Percentiles rank a stretch among this genome's conserved stretches.
These are phyloP conservation scores for Epichloe amarillans DNA, from an alignment of 2,329 filamentous ascomycete species.

Conservation along the genomic window DNA sequence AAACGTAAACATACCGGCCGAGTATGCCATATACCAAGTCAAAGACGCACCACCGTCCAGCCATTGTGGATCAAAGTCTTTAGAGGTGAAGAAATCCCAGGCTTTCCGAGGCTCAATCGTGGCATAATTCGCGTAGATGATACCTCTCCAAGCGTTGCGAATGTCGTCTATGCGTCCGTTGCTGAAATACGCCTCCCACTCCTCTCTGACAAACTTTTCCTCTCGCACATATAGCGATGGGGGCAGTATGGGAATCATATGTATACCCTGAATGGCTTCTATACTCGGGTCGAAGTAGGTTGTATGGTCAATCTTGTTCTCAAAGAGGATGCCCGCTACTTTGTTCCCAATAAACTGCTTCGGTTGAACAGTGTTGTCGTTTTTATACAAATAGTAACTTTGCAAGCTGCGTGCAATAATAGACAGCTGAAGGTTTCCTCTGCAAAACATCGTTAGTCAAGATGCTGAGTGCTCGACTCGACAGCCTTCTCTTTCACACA, in stretches of 20 bases:
- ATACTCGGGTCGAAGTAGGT: constrained; percentile 72
- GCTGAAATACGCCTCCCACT: constrained; percentile 71
- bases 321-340: constrained; percentile 60
- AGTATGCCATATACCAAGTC: constrained; percentile 75
- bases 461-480: neutral
- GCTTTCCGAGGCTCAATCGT: constrained; percentile 57
- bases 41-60: constrained; percentile 71
- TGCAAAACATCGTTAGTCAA: constrained; percentile 9
- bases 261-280: constrained; percentile 65
- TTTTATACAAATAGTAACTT: constrained; percentile 70
- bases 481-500: neutral
- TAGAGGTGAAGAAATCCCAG: constrained; percentile 61
- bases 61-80: constrained; percentile 52
- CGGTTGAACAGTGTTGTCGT: constrained; percentile 57
- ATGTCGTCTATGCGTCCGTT: constrained; percentile 51
- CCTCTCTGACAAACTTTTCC: constrained; percentile 59
- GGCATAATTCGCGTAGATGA: constrained; percentile 72
- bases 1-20: constrained; percentile 43
- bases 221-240: constrained; percentile 54
- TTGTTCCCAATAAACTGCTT: constrained; percentile 70
- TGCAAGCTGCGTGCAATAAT: constrained; percentile 61
- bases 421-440: constrained; percentile 71
- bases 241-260: constrained; percentile 69
- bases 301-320: constrained; percentile 89
- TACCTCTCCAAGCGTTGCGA: constrained; percentile 69